Conservation (phyloP, 2,329 filamentous ascomycete genomes). For the Thermothelomyces thermophilus region DNA sequence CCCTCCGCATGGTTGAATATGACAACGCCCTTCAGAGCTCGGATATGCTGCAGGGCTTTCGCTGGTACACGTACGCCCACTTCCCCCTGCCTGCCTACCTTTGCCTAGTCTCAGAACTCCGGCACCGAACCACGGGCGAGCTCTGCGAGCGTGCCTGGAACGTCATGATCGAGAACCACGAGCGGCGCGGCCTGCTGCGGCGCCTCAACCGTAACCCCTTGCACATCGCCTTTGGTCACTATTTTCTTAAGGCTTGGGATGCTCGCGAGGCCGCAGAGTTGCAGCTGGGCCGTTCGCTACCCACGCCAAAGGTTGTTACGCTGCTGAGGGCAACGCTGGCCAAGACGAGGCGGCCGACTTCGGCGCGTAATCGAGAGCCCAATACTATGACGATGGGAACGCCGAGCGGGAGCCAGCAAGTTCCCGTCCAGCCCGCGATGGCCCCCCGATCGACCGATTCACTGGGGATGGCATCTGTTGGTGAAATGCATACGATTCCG, state of each 20-base stretch:
- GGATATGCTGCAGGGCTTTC: conserved; percentile 45
- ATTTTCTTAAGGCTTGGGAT: conserved; percentile 58
- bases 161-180: conserved; percentile 49
- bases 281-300: conserved; percentile 37
- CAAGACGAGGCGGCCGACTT: conserved; percentile 20
- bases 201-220: conserved; percentile 48
- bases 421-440: neutral
- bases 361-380: conserved; percentile 2
- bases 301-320: conserved; percentile 42
- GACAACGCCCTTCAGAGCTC: conserved; percentile 50
- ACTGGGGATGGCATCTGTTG: neutral
- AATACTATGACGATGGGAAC: neutral
- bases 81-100: conserved; percentile 58
- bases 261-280: conserved; percentile 45
- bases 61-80: conserved; percentile 54
- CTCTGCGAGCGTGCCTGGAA: conserved; percentile 54
- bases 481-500: neutral
- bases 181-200: conserved; percentile 40
- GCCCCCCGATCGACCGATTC: neutral
- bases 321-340: conserved; percentile 39
- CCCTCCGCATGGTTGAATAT: conserved; percentile 53
- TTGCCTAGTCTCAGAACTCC: conserved; percentile 51
- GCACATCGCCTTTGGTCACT: conserved; percentile 50
- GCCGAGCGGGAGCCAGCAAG: neutral
- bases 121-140: conserved; percentile 45